These are phyloP conservation scores for Ophiostoma sp. DNA, from an alignment of 2,329 filamentous ascomycete species.

Conservation along the genomic window DNA sequence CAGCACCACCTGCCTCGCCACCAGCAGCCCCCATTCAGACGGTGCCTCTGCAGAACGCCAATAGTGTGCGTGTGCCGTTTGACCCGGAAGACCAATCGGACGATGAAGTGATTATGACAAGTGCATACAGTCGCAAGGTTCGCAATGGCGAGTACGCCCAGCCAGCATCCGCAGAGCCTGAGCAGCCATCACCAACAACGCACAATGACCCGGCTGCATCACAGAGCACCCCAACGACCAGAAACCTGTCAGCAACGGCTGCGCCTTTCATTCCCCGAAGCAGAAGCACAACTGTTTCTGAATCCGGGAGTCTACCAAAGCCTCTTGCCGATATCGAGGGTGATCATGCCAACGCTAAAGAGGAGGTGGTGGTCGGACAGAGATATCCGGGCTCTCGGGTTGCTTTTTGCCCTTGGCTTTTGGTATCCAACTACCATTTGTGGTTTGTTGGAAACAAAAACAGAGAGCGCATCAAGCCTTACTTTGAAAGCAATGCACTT, in stretches of 20 bases:
- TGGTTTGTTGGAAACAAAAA: slow-evolving; percentile 54
- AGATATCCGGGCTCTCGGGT: neutral
- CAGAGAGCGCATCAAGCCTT: slow-evolving; percentile 42
- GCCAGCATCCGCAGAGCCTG: neutral
- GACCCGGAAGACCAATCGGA: slow-evolving; percentile 27
- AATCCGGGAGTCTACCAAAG: neutral
- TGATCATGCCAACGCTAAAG: neutral
- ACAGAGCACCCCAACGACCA: neutral
- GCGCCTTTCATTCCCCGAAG: neutral
- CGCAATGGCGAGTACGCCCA: neutral
- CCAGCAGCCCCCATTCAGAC: neutral
- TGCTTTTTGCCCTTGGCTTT: slow-evolving; percentile 45
- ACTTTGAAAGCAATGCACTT: slow-evolving; percentile 53
- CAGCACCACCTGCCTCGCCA: neutral
- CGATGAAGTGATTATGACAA: slow-evolving; percentile 25
- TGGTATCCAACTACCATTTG: slow-evolving; percentile 55
- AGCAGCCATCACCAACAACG: neutral
- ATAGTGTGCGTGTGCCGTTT: slow-evolving; percentile 22
- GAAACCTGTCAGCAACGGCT: neutral
- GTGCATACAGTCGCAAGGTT: slow-evolving; percentile 18
- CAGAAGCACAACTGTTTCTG: no score
- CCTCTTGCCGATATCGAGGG: neutral
- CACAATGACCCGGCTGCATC: neutral
- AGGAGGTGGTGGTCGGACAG: neutral
- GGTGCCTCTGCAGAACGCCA: slow-evolving; percentile 8